Evolutionary conservation across 805 yeast species (phyloP).

Genomic region (Lachancea meyersii): DNA sequence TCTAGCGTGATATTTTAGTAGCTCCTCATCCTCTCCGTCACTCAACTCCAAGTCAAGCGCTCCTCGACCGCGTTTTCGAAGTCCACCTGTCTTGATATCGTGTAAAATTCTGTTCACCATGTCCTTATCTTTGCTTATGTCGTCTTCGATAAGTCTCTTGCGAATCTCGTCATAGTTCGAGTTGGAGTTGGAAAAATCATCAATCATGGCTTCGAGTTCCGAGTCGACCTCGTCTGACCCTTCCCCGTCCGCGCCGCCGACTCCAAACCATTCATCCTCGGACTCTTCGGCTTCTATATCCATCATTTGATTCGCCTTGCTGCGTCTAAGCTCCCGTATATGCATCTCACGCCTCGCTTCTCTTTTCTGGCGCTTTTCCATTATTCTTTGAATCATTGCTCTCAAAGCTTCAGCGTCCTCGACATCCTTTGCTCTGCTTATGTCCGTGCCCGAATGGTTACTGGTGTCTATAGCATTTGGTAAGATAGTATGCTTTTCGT

Average conservation of each 20-base stretch:
- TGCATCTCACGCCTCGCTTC: slow-evolving; percentile 21
- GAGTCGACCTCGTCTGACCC: slow-evolving; percentile 50
- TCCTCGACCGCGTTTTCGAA: slow-evolving; percentile 50
- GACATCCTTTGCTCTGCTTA: slow-evolving; percentile 9
- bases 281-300: slow-evolving; percentile 86
- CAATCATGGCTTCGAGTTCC: slow-evolving; percentile 74
- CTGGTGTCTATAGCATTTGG: not conserved
- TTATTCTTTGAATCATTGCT: slow-evolving; percentile 19
- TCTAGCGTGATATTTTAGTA: slow-evolving; percentile 34
- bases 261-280: slow-evolving; percentile 81
- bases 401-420: slow-evolving; percentile 19
- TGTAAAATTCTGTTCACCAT: slow-evolving; percentile 61
- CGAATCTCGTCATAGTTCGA: slow-evolving; percentile 42
- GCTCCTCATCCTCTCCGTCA: slow-evolving; percentile 65
- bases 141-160: slow-evolving; percentile 51
- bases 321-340: slow-evolving; percentile 36
- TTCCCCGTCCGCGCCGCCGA: slow-evolving; percentile 67
- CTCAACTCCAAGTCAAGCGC: slow-evolving; percentile 59
- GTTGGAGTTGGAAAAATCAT: slow-evolving; percentile 53
- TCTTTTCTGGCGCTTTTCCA: slow-evolving; percentile 21
- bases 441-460: not conserved
- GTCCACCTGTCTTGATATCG: slow-evolving; percentile 67
- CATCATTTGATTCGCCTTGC: slow-evolving; percentile 55
- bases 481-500: not conserved
- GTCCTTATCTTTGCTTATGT: slow-evolving; percentile 54